Conservation (phyloP, 768 basidiomycete genomes). For the Tricholoma hemisulphureum region DNA sequence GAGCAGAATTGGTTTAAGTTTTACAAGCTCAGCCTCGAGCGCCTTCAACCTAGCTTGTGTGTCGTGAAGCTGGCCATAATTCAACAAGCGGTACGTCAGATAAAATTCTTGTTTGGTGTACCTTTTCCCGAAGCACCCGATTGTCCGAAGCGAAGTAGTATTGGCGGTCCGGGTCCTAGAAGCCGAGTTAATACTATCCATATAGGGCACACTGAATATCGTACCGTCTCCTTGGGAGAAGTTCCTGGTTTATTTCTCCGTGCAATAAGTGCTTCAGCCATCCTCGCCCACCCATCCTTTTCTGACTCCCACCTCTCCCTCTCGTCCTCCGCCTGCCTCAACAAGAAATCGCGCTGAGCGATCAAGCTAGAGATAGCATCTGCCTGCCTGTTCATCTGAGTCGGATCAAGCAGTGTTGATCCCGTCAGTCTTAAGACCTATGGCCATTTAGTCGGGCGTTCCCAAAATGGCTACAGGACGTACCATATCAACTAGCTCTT, state of each 20-base stretch:
- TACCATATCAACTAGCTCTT: slow-evolving; percentile 60
- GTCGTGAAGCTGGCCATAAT: slow-evolving; percentile 50
- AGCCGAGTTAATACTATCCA: slow-evolving; percentile 6
- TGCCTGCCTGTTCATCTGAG: slow-evolving; percentile 58
- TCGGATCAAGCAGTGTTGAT: slow-evolving; percentile 34
- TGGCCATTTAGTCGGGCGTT: slow-evolving; percentile 1
- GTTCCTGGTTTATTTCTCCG: slow-evolving; percentile 42
- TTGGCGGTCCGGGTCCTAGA: slow-evolving; percentile 56
- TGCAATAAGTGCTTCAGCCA: slow-evolving; percentile 62
- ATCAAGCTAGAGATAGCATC: slow-evolving; percentile 55
- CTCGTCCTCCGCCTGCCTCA: slow-evolving; percentile 54
- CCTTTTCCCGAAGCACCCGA: slow-evolving; percentile 57
- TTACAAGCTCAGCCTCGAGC: slow-evolving; percentile 63
- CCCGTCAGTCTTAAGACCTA: slow-evolving; percentile 48
- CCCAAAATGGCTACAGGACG: slow-evolving; percentile 13
- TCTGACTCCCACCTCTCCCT: slow-evolving; percentile 62
- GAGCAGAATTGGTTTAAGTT: slow-evolving; percentile 66
- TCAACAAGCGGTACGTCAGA: slow-evolving; percentile 1
- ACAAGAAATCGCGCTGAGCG: slow-evolving; percentile 57
- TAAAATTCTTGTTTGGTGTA: slow-evolving; percentile 25
- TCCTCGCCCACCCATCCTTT: slow-evolving; percentile 61
- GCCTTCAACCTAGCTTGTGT: slow-evolving; percentile 49
- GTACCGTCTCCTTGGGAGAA: slow-evolving; percentile 16
- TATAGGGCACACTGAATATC: background rate
- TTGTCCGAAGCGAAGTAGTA: slow-evolving; percentile 61